Evolutionary conservation across 108 stramenopile species (phyloP), one percentile per base, ranked within the genome.

Genomic region (Nitzschia sp.): DNA sequence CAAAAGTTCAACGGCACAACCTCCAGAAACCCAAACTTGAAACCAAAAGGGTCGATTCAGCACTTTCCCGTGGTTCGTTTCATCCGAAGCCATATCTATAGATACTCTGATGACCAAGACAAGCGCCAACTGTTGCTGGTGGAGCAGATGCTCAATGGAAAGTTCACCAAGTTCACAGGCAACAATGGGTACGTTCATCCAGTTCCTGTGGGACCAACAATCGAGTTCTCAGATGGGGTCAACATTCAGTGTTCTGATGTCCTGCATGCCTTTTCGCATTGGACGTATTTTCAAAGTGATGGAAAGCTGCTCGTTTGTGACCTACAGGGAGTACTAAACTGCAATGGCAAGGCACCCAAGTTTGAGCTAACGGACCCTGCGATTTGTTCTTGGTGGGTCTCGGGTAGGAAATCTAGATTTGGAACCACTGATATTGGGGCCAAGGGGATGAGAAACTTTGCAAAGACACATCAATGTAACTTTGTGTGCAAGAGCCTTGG

Each of bases 321-420:
- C 44, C 71, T 86, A 0, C 82, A 86, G 53, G 85, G 85, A 55
- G 68, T 86, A 7, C 74, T 70, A 68, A 83, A 83, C 51, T 72
- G 65, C 7, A 82, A 65, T 11, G 64, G 68, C 51, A 21, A 70
- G 5, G 81, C 78, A 29, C 81, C 85, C 9, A 73, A 53, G 2
- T 82, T 87, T 53, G 75, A 80, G 70, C 51, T 87, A 62, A 87
- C 82, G 5, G 86, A 87, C 57, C 86, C 86, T 14, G 82, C 76
- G 7, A 80, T 87, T 20, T 81, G 82, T 46, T 81, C 77, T 59
- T n/a, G n/a, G n/a, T n/a, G n/a, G n/a, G n/a, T n/a, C n/a, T 52
- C 58, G 8, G 65, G 66, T 12, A 57, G 50, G 17, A 69, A 58
- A 46, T 69, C 69, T 9, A 75, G 65, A 22, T 82, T 63, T 61